Conservation (phyloP, 1,284 basidiomycete species). For the Naganishia liquefaciens region DNA sequence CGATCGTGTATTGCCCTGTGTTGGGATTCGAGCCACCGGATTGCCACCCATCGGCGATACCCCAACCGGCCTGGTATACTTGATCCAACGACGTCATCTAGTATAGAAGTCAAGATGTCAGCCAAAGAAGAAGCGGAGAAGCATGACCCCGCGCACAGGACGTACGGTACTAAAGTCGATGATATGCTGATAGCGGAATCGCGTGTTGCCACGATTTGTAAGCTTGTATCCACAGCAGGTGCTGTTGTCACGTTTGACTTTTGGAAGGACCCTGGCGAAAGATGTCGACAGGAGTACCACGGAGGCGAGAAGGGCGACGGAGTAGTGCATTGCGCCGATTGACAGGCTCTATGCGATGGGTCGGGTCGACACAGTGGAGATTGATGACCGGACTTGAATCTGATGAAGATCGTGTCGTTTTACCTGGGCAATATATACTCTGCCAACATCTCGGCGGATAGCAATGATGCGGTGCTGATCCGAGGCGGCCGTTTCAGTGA, state of each 20-base stretch:
- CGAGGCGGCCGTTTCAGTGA: too few relatives aligned
- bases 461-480: too few relatives aligned
- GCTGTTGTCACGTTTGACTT: not conserved
- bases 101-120: not conserved
- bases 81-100: not conserved
- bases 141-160: too few relatives aligned
- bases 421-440: too few relatives aligned
- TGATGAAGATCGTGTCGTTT: too few relatives aligned
- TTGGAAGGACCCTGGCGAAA: constrained; percentile 4
- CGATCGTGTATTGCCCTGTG: not conserved
- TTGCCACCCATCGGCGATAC: constrained; percentile 4
- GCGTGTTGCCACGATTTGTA: not conserved
- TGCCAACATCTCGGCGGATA: too few relatives aligned
- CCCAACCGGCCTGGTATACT: not conserved
- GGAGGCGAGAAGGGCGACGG: not conserved
- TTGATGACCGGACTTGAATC: too few relatives aligned
- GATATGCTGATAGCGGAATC: constrained; percentile 4
- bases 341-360: too few relatives aligned
- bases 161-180: constrained; percentile 13
- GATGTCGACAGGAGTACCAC: not conserved
- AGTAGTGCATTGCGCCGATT: not conserved
- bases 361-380: too few relatives aligned
- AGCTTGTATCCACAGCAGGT: constrained; percentile 11
- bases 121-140: too few relatives aligned
- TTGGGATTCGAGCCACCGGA: constrained; percentile 1